Evolutionary conservation across 495 filamentous ascomycete species (phyloP).

Genomic region (Cetradonia linearis): DNA sequence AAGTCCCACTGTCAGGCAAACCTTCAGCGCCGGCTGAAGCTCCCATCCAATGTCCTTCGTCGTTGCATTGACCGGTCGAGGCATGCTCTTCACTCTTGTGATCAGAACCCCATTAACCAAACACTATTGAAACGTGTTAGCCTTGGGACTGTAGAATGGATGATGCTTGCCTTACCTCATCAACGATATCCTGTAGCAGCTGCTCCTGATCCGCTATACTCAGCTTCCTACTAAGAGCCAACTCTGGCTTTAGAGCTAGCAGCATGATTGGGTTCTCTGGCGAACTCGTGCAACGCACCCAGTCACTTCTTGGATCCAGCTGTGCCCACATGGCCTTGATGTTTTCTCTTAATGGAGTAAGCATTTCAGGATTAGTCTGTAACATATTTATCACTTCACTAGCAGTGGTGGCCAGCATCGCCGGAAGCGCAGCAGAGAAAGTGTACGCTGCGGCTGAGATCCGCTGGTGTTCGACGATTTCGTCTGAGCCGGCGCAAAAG

Average conservation of each 20-base stretch:
- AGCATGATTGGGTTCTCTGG: slow-evolving; percentile 81
- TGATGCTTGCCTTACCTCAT: slow-evolving; percentile 56
- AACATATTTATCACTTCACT: slow-evolving; percentile 78
- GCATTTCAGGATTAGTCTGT: slow-evolving; percentile 69
- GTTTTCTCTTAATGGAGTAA: slow-evolving; percentile 67
- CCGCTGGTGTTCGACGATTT: slow-evolving; percentile 91
- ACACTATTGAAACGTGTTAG: slow-evolving; percentile 35
- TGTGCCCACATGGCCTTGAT: slow-evolving; percentile 73
- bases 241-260: slow-evolving; percentile 74
- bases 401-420: slow-evolving; percentile 87
- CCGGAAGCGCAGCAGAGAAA: slow-evolving; percentile 87
- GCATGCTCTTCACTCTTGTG: slow-evolving; percentile 69
- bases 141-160: neutral
- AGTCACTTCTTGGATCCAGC: slow-evolving; percentile 86
- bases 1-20: slow-evolving; percentile 77
- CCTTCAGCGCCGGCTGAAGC: slow-evolving; percentile 71
- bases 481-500: slow-evolving; percentile 82
- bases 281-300: slow-evolving; percentile 73
- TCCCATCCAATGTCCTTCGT: slow-evolving; percentile 51
- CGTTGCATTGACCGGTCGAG: slow-evolving; percentile 47
- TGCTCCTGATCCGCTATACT: slow-evolving; percentile 68
- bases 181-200: slow-evolving; percentile 78
- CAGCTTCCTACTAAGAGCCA: slow-evolving; percentile 58
- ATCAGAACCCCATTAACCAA: slow-evolving; percentile 81
- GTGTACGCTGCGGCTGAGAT: slow-evolving; percentile 85